Base-by-base conservation (phyloP, 768 basidiomycete genomes). In the Termitomyces sp. region DNA sequence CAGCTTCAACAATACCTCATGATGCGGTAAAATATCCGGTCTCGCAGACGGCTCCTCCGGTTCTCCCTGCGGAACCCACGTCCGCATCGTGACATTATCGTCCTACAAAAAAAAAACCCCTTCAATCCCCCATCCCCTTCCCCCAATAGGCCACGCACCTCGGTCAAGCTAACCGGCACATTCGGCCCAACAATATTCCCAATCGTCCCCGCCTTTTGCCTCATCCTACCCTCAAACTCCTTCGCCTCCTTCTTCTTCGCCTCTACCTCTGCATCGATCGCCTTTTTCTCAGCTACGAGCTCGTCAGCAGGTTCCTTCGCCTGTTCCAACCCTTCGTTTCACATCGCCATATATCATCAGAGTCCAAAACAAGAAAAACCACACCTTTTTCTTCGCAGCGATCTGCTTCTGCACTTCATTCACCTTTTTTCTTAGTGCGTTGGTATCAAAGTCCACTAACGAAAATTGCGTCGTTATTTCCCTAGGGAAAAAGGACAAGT, bases 341-440 rank as follows among this genome's bases (percentile, higher is more conserved):
- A 34, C 49, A 29, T 29, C 29, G 7, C 29, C 34, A 25, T n/a
- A n/a, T n/a, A n/a, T n/a, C n/a, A n/a, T n/a, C n/a, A n/a, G n/a
- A n/a, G n/a, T n/a, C n/a, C n/a, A n/a, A 54, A 27, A 41, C 17
- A 5, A 35, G 17, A 11, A 25, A 8, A 29, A 45, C 69, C n/a
- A 31, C 55, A 85, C 93, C 86, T 96, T 98, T 74, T 93, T 97
- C 84, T 94, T 97, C 2, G 82, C 79, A 11, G 85, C 86, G 66
- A 99, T 98, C 72, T 98, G 85, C 72, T 98, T 99, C 77, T 99
- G 95, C 11, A 95, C 78, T 14, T 83, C 83, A 65, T 99, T 98
- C 40, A 92, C 83, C 63, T 92, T 82, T 70, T 95, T 95, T 63
- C 85, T 80, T 49, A 90, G 72, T 17, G 78, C 80, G 64, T 90